These are phyloP conservation scores for Epichloe hybrida DNA, from an alignment of 2,329 filamentous ascomycete genomes.

Conservation along the genomic window DNA sequence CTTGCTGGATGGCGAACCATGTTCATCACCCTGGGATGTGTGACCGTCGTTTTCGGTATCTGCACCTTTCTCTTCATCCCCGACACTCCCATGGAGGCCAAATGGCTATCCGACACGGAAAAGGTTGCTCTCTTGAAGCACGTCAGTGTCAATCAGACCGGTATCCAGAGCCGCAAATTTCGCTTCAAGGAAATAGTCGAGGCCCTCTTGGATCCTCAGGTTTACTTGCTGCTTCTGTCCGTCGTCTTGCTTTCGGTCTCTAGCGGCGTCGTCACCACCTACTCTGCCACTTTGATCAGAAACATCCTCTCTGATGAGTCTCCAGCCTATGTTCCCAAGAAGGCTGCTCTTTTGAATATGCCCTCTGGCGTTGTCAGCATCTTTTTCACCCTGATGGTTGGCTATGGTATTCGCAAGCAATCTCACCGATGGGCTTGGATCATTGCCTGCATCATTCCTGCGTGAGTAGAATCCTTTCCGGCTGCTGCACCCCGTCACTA, in stretches of 20 bases:
- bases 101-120: slow-evolving; percentile 31
- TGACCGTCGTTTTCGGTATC: slow-evolving; percentile 22
- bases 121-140: slow-evolving; percentile 37
- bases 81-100: slow-evolving; percentile 33
- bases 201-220: slow-evolving; percentile 35
- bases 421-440: slow-evolving; percentile 39
- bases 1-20: slow-evolving; percentile 56
- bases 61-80: slow-evolving; percentile 21
- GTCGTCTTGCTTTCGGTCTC: slow-evolving; percentile 38
- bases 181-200: slow-evolving; percentile 38
- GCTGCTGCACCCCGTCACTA: neutral
- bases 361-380: slow-evolving; percentile 40
- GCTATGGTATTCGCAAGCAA: slow-evolving; percentile 30
- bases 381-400: slow-evolving; percentile 34
- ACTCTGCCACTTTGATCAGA: slow-evolving; percentile 39
- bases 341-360: slow-evolving; percentile 39
- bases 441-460: slow-evolving; percentile 33
- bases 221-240: slow-evolving; percentile 35
- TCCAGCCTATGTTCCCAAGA: slow-evolving; percentile 17
- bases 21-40: slow-evolving; percentile 53
- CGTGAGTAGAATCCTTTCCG: slow-evolving; percentile 16
- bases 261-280: slow-evolving; percentile 39
- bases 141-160: slow-evolving; percentile 44
- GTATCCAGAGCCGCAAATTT: slow-evolving; percentile 40
- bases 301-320: slow-evolving; percentile 28